Base-by-base conservation (phyloP, 139 green algal species). In the Ettlia oleoabundans region DNA sequence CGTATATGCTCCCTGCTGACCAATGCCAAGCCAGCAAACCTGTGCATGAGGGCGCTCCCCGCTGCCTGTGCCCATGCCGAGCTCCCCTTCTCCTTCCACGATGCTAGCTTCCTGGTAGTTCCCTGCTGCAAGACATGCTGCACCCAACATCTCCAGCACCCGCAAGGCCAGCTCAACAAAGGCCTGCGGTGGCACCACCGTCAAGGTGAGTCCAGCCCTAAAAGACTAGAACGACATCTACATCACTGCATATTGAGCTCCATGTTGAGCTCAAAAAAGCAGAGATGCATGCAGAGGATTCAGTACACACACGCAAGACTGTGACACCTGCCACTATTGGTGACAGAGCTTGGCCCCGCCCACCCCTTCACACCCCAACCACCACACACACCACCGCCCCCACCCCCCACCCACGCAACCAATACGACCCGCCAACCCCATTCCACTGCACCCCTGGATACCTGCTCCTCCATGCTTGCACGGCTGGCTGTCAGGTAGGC, bases 101-200 rank as follows among this genome's bases (percentile, higher is more conserved):
- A 81, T 62, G 13, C 30, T 41, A 2, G 42, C 55, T 43, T 86
- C 78, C 61, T 62, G 80, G 78, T 83, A 70, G 35, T 13, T 37
- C 28, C 62, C 83, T 1, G 85, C 53, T 26, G 81, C 80, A 26
- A 62, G 38, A 35, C 73, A 83, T 22, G 78, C 85, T 13, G 83
- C 67, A 10, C 78, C 81, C 52, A 83, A 52, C 81, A 89, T 65
- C 32, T 77, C 42, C 32, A 84, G 42, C 40, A 88, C 89, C 22
- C 85, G 74, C 40, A 92, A 40, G 4, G 86, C 93, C 24, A 92
- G 76, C 1, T 92, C 86, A 33, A 94, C 77, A 40, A 96, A 86
- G 22, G 66, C 84, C 73, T 78, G 71, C 71, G 47, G 10, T 10
- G 10, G 47, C 15, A 15, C 15, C 13, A 24, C 13, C 15, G 47